Evolutionary conservation across 163 green algal genomes (phyloP), one percentile per base, ranked within the genome.

Genomic region (Prototheca wickerhamii): DNA sequence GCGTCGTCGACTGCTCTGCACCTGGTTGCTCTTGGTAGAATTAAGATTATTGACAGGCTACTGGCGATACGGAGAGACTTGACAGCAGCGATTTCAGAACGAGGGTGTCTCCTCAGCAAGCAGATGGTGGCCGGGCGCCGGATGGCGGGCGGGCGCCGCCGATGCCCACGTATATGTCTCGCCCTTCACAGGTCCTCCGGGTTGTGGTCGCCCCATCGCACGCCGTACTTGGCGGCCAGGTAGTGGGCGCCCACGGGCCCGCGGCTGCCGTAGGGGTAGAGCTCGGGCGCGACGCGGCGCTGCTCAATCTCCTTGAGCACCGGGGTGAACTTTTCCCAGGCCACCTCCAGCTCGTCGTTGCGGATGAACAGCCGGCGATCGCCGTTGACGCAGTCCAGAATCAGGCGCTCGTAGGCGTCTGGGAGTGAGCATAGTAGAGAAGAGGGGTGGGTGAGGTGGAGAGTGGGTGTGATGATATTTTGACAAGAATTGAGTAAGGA

Each of bases 391-490:
- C 92, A 90, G 74, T 98, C 94, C 65, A 99, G 79, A 62, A 99
- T 91, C 63, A 99, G 83, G 2, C 94, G 80, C 84, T 99, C 94
- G 70, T 99, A 99, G 0, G 94, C 90, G 60, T 99, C 94, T n/a
- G 92, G 84, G 42, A 93, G 66, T 6, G 26, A 30, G 37, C 37
- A 44, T 44, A 15, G 15, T 44, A 20, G 4, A 15, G 57, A 46
- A 73, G 31, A 10, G 32, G 4, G 4, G 20, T n/a, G 46, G 46
- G 46, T 23, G 46, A 18, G 20, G 46, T 23, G 46, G 17, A 54
- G 20, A 30, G 20, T 33, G 25, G 49, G 15, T 1, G 1, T 12
- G 49, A 28, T 56, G n/a, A 56, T n/a, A 1, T n/a, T 51, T 51
- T n/a, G 17, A 51, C 17, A 17, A 51, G 20, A n/a, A 51, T 51